Percentiles rank a stretch among this genome's conserved stretches.
phyloP scores from a whole-genome alignment of 2,329 filamentous ascomycete species.

The Sphaceloma murrayae region DNA sequence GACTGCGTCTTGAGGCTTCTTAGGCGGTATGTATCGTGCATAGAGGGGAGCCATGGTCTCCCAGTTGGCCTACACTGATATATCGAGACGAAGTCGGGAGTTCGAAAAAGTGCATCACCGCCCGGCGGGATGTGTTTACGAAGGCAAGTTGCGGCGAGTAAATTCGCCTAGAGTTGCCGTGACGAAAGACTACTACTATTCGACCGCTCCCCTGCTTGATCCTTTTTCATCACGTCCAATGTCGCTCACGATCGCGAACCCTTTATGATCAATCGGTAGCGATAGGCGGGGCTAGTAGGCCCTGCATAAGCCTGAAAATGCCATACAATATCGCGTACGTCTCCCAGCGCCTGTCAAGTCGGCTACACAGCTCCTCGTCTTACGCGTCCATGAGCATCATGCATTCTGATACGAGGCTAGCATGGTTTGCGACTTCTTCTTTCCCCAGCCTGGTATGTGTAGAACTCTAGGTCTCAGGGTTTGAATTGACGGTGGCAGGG shows the following conservation, averaged over 20 bases:
- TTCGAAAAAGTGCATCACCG: slow-evolving; percentile 7
- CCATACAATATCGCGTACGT: slow-evolving; percentile 61
- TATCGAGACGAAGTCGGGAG: too few relatives aligned
- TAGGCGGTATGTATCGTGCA: slow-evolving; percentile 39
- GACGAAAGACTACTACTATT: too few relatives aligned
- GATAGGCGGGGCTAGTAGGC: not conserved
- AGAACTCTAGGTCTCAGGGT: not conserved
- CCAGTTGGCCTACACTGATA: too few relatives aligned
- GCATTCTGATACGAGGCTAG: slow-evolving; percentile 32
- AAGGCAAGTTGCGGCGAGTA: not conserved
- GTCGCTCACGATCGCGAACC: not conserved
- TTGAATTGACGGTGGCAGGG: slow-evolving; percentile 35
- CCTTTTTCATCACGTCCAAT: not conserved
- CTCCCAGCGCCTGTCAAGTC: too few relatives aligned
- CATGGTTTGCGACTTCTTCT: slow-evolving; percentile 99
- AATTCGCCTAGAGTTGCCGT: slow-evolving; percentile 9
- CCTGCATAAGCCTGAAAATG: slow-evolving; percentile 36
- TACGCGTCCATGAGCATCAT: slow-evolving; percentile 8
- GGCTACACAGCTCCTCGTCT: slow-evolving; percentile 3
- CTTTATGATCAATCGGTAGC: not conserved
- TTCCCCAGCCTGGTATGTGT: slow-evolving; percentile 67
- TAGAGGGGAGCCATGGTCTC: slow-evolving; percentile 39
- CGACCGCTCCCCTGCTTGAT: not conserved
- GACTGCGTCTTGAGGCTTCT: slow-evolving; percentile 13
- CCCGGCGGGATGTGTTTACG: not conserved